Percentiles rank a stretch among this genome's conserved stretches.
Evolutionary conservation across 2,329 filamentous ascomycete species (phyloP).

Genomic region (Pseudopithomyces chartarum): DNA sequence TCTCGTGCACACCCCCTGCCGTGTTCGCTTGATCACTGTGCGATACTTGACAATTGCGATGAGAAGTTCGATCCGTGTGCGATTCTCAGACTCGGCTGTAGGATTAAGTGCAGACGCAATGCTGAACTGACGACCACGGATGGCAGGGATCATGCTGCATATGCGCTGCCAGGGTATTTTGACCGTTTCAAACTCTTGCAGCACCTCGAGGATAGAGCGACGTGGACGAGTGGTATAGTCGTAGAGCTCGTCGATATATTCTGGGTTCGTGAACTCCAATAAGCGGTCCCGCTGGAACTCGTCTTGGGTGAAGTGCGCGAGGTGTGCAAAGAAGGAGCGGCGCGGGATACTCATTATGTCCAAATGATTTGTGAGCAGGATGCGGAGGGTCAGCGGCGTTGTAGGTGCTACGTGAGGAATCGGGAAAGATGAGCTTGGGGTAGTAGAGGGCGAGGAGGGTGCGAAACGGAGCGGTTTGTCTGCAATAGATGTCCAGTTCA

Average conservation of each 20-base stretch:
- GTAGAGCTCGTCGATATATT: conserved; percentile 87
- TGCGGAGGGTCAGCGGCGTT: conserved; percentile 66
- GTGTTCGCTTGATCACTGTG: conserved; percentile 81
- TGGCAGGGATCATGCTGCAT: conserved; percentile 74
- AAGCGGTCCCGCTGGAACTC: conserved; percentile 78
- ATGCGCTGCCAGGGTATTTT: conserved; percentile 77
- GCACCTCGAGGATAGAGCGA: conserved; percentile 87
- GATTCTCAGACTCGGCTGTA: conserved; percentile 10
- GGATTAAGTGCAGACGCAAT: conserved; percentile 73
- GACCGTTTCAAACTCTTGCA: conserved; percentile 87
- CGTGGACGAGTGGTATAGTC: conserved; percentile 93
- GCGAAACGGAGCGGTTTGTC: conserved; percentile 68
- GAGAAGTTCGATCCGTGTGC: conserved; percentile 70
- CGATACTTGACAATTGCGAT: conserved; percentile 90
- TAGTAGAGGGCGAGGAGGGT: conserved; percentile 33
- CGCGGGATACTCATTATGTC: conserved; percentile 90
- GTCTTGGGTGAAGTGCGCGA: conserved; percentile 76
- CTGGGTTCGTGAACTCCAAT: conserved; percentile 78
- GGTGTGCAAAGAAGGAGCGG: conserved; percentile 79
- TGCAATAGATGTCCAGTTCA: conserved; percentile 77
- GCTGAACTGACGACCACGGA: conserved; percentile 92
- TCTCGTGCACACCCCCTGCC: conserved; percentile 87
- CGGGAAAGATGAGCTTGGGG: conserved; percentile 45
- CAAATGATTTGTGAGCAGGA: conserved; percentile 78
- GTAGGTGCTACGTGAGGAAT: conserved; percentile 46